Conservation (phyloP, 805 yeast genomes). For the Candida ficus region DNA sequence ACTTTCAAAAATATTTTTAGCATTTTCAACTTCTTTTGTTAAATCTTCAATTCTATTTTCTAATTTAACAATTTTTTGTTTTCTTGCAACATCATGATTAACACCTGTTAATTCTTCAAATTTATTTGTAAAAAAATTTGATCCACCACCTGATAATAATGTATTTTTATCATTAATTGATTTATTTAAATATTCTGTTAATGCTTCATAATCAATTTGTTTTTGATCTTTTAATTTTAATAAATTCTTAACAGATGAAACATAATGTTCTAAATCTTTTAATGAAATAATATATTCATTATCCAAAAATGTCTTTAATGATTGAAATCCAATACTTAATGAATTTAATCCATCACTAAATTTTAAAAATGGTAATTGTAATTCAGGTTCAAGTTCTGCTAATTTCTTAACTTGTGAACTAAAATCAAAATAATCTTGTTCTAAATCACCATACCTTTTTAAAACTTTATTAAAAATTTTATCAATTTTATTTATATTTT, state of each 20-base stretch:
- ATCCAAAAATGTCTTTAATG: slow-evolving; percentile 53
- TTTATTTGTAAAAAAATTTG: slow-evolving; percentile 49
- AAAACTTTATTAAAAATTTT: slow-evolving; percentile 69
- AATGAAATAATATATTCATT: slow-evolving; percentile 76
- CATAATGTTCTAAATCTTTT: slow-evolving; percentile 83
- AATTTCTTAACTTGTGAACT: slow-evolving; percentile 64
- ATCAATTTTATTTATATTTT: slow-evolving; percentile 74
- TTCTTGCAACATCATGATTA: slow-evolving; percentile 50
- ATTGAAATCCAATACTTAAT: slow-evolving; percentile 36
- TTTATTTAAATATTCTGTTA: slow-evolving; percentile 71
- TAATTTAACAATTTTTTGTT: slow-evolving; percentile 46
- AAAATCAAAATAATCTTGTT: slow-evolving; percentile 68
- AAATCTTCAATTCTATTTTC: slow-evolving; percentile 44
- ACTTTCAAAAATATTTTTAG: slow-evolving; percentile 44
- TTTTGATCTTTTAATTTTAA: slow-evolving; percentile 86
- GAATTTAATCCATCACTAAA: slow-evolving; percentile 45
- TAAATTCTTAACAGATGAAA: slow-evolving; percentile 56
- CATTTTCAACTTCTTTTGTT: slow-evolving; percentile 43
- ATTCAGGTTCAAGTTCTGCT: slow-evolving; percentile 48
- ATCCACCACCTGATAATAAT: slow-evolving; percentile 46
- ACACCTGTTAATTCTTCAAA: slow-evolving; percentile 60
- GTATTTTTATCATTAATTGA: slow-evolving; percentile 61
- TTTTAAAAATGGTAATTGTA: slow-evolving; percentile 30
- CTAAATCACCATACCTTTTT: slow-evolving; percentile 66
- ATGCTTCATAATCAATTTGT: slow-evolving; percentile 83